Evolutionary conservation across 1,284 basidiomycete species (phyloP).

Genomic region (Cutaneotrichosporon cyanovorans): DNA sequence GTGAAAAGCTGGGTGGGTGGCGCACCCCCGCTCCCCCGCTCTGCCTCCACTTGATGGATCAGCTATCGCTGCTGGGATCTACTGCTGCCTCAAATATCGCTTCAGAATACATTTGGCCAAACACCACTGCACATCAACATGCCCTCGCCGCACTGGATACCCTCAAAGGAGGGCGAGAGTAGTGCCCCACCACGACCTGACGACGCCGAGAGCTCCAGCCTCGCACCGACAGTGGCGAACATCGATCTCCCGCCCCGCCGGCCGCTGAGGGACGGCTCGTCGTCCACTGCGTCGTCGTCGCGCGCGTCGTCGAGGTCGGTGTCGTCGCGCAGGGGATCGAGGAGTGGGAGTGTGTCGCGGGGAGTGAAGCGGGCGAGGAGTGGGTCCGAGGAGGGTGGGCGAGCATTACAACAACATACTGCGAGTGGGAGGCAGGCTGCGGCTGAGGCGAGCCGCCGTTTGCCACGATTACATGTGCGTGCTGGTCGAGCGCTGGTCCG

Average conservation of each 20-base stretch:
- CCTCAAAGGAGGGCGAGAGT: too few relatives aligned
- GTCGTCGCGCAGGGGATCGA: background rate
- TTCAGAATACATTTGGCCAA: too few relatives aligned
- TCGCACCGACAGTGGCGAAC: slow-evolving; percentile 23
- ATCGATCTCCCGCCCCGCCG: slow-evolving; percentile 27
- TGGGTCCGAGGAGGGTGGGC: background rate
- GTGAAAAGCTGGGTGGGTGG: too few relatives aligned
- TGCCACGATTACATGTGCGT: slow-evolving; percentile 4
- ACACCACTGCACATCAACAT: too few relatives aligned
- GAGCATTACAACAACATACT: too few relatives aligned
- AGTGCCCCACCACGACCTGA: too few relatives aligned
- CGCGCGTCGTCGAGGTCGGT: background rate
- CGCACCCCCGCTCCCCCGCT: background rate
- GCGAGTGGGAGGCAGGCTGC: background rate
- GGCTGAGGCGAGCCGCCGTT: slow-evolving; percentile 9
- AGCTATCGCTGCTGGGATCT: background rate
- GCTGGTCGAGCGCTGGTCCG: background rate
- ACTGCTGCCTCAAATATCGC: too few relatives aligned
- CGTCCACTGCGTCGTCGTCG: background rate
- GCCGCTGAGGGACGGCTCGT: slow-evolving; percentile 21
- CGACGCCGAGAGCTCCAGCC: too few relatives aligned
- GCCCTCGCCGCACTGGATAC: too few relatives aligned
- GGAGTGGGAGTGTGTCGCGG: background rate
- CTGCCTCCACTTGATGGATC: background rate
- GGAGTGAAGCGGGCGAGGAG: slow-evolving; percentile 5